Evolutionary conservation across 2,329 filamentous ascomycete species (phyloP).

Genomic region (Hymenoscyphus albidus): DNA sequence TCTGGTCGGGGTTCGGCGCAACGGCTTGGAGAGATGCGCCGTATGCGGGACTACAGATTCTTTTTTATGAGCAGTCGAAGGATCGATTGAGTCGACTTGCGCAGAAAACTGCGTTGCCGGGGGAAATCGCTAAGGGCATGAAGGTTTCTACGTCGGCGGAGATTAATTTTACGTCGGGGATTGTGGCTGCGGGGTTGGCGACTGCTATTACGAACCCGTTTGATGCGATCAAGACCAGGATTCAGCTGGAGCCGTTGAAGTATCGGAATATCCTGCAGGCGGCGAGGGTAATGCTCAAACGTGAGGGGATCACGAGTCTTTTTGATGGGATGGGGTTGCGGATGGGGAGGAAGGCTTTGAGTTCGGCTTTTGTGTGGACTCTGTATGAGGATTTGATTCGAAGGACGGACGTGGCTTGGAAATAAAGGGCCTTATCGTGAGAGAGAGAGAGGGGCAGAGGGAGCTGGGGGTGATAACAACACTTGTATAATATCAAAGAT

Average conservation of each 20-base stretch:
- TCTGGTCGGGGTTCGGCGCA: slow-evolving; percentile 91
- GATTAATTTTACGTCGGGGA: slow-evolving; percentile 83
- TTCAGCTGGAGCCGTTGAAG: slow-evolving; percentile 80
- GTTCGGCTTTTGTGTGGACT: slow-evolving; percentile 95
- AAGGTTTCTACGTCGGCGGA: slow-evolving; percentile 48
- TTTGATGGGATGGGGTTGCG: slow-evolving; percentile 83
- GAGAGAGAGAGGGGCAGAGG: no score
- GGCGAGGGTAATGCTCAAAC: slow-evolving; percentile 68
- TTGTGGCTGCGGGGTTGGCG: slow-evolving; percentile 74
- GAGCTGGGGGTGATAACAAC: not conserved
- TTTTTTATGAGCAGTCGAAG: slow-evolving; percentile 88
- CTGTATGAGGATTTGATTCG: slow-evolving; percentile 91
- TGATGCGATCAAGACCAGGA: slow-evolving; percentile 90
- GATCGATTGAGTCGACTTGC: slow-evolving; percentile 45
- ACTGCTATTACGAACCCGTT: slow-evolving; percentile 94
- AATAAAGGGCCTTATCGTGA: not conserved
- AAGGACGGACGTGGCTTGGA: slow-evolving; percentile 48
- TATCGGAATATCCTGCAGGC: slow-evolving; percentile 84
- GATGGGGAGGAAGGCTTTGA: slow-evolving; percentile 87
- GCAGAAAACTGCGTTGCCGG: slow-evolving; percentile 26
- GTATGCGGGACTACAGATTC: slow-evolving; percentile 89
- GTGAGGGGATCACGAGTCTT: slow-evolving; percentile 76
- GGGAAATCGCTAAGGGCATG: slow-evolving; percentile 24
- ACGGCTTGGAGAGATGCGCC: slow-evolving; percentile 93
- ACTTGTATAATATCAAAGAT: not conserved